A percentile compares a stretch with the other conserved stretches of the same genome.
Evolutionary conservation across 2,329 filamentous ascomycete species (phyloP).

Genomic region (Alternaria incomplexa): DNA sequence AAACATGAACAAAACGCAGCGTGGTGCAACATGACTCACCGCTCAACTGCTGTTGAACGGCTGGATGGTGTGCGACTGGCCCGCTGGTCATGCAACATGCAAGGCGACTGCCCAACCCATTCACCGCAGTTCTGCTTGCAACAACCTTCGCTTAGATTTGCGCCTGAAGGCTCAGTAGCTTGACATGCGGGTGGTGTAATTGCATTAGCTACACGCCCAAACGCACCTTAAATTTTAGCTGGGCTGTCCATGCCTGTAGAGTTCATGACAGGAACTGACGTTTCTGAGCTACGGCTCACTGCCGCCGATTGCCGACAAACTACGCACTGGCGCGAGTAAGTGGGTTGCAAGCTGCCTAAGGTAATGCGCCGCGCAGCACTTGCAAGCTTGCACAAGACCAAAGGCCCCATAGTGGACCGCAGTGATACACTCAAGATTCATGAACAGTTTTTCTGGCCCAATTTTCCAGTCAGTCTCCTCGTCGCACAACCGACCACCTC

Average conservation of each 20-base stretch:
- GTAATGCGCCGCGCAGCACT: conserved; percentile 1
- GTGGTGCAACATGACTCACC: conserved; percentile 16
- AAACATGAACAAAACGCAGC: background rate
- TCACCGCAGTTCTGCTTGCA: conserved; percentile 2
- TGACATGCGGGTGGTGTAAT: background rate
- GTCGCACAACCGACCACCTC: background rate
- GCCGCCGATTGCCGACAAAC: conserved; percentile 8
- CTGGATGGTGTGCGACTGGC: conserved; percentile 7
- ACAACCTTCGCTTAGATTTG: conserved; percentile 1
- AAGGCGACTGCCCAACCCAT: conserved; percentile 5
- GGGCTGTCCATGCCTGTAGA: background rate
- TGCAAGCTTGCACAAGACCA: conserved; percentile 7
- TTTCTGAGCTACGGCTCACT: conserved; percentile 3
- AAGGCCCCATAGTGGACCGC: conserved; percentile 13
- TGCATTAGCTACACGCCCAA: background rate
- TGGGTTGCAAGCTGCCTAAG: background rate
- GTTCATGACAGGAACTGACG: background rate
- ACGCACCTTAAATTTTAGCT: background rate
- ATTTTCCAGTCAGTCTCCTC: background rate
- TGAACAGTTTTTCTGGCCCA: background rate
- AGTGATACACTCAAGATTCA: conserved; percentile 4
- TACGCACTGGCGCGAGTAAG: conserved; percentile 3
- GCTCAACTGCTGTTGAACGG: conserved; percentile 5
- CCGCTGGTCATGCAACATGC: conserved; percentile 12
- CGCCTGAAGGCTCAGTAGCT: background rate